Evolutionary conservation across 768 basidiomycete species (phyloP), one percentile per base, ranked within the genome.

Genomic region (Amanita pseudoporphyria): DNA sequence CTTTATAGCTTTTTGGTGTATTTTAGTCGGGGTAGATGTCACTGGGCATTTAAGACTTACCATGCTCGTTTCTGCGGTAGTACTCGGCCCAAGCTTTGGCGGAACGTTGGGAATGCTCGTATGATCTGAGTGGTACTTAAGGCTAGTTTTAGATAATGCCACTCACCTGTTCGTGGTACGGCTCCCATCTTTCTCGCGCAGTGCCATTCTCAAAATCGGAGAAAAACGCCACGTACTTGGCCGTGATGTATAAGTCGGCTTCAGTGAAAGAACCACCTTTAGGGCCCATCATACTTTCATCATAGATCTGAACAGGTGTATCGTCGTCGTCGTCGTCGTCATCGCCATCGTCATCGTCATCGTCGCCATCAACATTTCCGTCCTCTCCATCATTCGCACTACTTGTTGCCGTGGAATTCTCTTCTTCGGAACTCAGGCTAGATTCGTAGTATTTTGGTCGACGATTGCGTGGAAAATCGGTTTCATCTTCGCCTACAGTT

Each of bases 191-290:
- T 30, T 81, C 77, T 49, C 64, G 72, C 0, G 51, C 50, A 14
- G 63, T 56, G 53, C 68, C 59, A 21, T 61, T 62, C 21, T 68
- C 60, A 69, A 79, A 85, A 44, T 74, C 58, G 2, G 67, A 63
- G 46, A 67, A 67, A 5, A 66, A 68, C 21, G 76, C 75, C 31
- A 84, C 74, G 62, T 82, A 74, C 54, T 72, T 77, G 12, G 82
- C 81, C 44, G 79, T 67, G 41, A 74, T 68, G 52, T 79, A 75
- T 49, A 76, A 63, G 58, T 87, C 84, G n/a, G 79, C 79, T n/a
- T 72, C 68, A 21, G 72, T 77, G 53, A 79, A 81, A 3, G 72
- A 53, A 33, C 61, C 62, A 13, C 80, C 76, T 44, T 58, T 66
- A 46, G 57, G 59, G 9, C 82, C 80, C 81, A 84, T 82, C 18